Evolutionary conservation across 768 basidiomycete species (phyloP), one percentile per base, ranked within the genome.

Genomic region (Peribolospora kevripleyi): DNA sequence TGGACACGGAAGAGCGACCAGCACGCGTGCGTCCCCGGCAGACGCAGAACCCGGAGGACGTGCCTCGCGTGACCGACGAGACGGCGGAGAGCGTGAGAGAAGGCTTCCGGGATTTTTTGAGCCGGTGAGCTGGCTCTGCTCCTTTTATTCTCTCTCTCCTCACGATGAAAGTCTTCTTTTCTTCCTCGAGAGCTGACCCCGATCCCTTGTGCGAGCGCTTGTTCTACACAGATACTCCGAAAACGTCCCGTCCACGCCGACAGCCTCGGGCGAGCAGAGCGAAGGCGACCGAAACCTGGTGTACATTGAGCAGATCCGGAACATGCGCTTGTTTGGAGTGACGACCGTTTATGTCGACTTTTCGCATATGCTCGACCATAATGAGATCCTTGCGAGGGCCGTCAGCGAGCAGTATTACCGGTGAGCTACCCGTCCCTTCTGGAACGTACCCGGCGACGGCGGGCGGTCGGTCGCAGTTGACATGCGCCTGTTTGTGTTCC

Each of bases 261-360:
- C 87, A 82, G 41, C 82, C 74, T 37, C 79, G 79, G 49, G 38
- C 14, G 54, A 75, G 11, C 75, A 73, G 51, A 66, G 73, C 3
- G 75, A 75, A 5, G 74, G 76, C 14, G 68, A 70, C 76, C 76
- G 58, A 77, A 82, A 66, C 71, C 79, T 60, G 52, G 74, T 83
- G 56, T 95, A 97, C 66, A 72, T 95, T 63, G 81, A 88, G 56
- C 91, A 95, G 69, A 83, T 98, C 64, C 81, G 84, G 66, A 82
- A 79, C 46, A 87, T 98, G 86, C 81, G 83, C 59, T 84, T 90
- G 66, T 88, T 84, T 66, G 82, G 88, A 65, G 74, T 93, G 53
- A 85, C 86, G 7, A 97, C 91, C 0, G 80, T 98, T 65, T 98
- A 95, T 65, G 81, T 98, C 68, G 90, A 97, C 71, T 97, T 82